phyloP scores from a whole-genome alignment of 306 rosid species.

The Cicer pinnatifidum region DNA sequence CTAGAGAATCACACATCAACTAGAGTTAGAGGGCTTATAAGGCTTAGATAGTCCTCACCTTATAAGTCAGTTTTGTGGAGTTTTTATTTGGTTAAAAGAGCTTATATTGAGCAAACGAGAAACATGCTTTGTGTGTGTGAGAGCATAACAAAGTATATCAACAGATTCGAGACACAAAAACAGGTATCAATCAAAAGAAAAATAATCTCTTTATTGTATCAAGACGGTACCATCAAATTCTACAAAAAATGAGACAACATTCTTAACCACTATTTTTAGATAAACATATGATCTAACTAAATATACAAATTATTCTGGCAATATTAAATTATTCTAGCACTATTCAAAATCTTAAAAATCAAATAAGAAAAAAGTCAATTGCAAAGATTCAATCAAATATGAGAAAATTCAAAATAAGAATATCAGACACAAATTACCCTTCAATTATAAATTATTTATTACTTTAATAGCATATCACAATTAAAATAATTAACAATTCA shows the following conservation, averaged over 20 bases:
- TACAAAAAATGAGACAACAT: too few relatives aligned
- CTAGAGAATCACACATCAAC: too few relatives aligned
- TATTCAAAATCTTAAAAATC: not conserved
- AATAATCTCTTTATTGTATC: conserved; percentile 39
- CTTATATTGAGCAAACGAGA: too few relatives aligned
- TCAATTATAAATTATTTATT: too few relatives aligned
- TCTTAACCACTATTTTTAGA: conserved; percentile 14
- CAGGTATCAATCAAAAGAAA: not conserved
- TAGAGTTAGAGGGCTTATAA: too few relatives aligned
- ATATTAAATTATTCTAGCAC: too few relatives aligned
- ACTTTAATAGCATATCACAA: not conserved
- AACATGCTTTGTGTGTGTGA: too few relatives aligned
- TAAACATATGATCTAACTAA: conserved; percentile 18
- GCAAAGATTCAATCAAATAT: not conserved
- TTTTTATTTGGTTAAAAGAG: too few relatives aligned
- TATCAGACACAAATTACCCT: not conserved
- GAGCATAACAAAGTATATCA: not conserved
- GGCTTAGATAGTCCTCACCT: too few relatives aligned
- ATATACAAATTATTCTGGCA: not conserved
- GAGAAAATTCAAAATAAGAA: not conserved
- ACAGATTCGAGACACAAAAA: not conserved
- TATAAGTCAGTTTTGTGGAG: too few relatives aligned
- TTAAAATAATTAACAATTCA: not conserved
- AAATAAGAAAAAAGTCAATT: not conserved
- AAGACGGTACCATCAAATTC: conserved; percentile 26